Evolutionary conservation across 2,329 filamentous ascomycete genomes (phyloP).

Genomic region (Fonsecaea multimorphosa): DNA sequence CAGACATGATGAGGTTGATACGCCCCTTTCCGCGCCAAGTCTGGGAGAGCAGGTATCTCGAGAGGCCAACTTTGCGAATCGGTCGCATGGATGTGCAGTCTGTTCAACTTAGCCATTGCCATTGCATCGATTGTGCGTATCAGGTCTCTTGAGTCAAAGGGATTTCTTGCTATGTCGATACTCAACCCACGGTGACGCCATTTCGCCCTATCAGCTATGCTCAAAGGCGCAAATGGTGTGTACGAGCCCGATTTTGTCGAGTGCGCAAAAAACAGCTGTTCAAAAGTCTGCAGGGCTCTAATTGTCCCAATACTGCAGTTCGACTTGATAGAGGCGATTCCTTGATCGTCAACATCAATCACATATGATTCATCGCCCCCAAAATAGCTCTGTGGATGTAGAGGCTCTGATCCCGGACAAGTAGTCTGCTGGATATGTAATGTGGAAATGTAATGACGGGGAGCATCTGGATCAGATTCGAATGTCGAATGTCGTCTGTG

Average conservation of each 20-base stretch:
- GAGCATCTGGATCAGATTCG: slow-evolving; percentile 35
- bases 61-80: slow-evolving; percentile 70
- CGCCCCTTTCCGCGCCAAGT: slow-evolving; percentile 73
- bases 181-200: slow-evolving; percentile 81
- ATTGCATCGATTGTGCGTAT: slow-evolving; percentile 78
- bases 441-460: slow-evolving; percentile 32
- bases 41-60: slow-evolving; percentile 75
- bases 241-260: slow-evolving; percentile 57
- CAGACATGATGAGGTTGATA: slow-evolving; percentile 73
- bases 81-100: slow-evolving; percentile 63
- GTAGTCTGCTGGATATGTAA: slow-evolving; percentile 37
- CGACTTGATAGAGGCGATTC: slow-evolving; percentile 37
- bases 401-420: slow-evolving; percentile 24
- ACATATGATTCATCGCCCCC: slow-evolving; percentile 41
- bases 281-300: slow-evolving; percentile 41
- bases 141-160: slow-evolving; percentile 70
- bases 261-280: slow-evolving; percentile 43
- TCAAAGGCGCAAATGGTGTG: slow-evolving; percentile 72
- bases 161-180: slow-evolving; percentile 77
- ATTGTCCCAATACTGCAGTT: slow-evolving; percentile 40
- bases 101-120: slow-evolving; percentile 62
- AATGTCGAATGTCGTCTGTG: slow-evolving; percentile 39
- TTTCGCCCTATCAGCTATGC: slow-evolving; percentile 73
- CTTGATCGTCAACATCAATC: slow-evolving; percentile 37
- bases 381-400: slow-evolving; percentile 33